Evolutionary conservation across 176 grass and related monocot species (phyloP), one percentile per base, ranked within the genome.

Genomic region (Lolium rigidum): DNA sequence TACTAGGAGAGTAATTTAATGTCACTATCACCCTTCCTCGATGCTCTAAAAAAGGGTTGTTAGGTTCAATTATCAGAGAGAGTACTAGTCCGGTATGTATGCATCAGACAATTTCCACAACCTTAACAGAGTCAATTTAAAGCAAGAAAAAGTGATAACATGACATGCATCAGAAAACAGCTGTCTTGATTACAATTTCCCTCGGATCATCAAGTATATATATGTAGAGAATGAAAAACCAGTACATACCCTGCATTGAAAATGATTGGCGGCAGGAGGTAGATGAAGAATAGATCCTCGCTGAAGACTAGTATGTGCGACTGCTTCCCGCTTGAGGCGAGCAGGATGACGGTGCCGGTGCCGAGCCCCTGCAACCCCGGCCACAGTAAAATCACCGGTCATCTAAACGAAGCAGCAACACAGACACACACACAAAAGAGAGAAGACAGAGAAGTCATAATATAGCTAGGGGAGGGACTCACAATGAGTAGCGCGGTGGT

Each of bases 171-270:
- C 7, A 76, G 47, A 17, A 35, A 65, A 52, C 48, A 52, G 47
- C 17, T 52, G 31, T 16, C 16, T 18, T 64, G 12, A 18, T 24
- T 28, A 26, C 13, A 51, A 51, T 26, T 75, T 74, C n/a, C n/a
- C n/a, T n/a, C n/a, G n/a, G n/a, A n/a, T n/a, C n/a, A n/a, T n/a
- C n/a, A n/a, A n/a, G n/a, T n/a, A n/a, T n/a, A n/a, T n/a, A n/a
- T n/a, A n/a, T n/a, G n/a, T n/a, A n/a, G n/a, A n/a, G n/a, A n/a
- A n/a, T n/a, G n/a, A n/a, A n/a, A n/a, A n/a, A n/a, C n/a, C n/a
- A n/a, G n/a, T n/a, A n/a, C n/a, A 48, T 89, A 95, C 94, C 94
- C 94, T 15, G 94, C 94, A 87, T 95, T 95, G 24, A 95, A 95
- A 60, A 95, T 95, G 46, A 95, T 93, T 13, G 94, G 94, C 8